phyloP scores from a whole-genome alignment of 805 yeast genomes.

The Teunomyces funiuensis region DNA sequence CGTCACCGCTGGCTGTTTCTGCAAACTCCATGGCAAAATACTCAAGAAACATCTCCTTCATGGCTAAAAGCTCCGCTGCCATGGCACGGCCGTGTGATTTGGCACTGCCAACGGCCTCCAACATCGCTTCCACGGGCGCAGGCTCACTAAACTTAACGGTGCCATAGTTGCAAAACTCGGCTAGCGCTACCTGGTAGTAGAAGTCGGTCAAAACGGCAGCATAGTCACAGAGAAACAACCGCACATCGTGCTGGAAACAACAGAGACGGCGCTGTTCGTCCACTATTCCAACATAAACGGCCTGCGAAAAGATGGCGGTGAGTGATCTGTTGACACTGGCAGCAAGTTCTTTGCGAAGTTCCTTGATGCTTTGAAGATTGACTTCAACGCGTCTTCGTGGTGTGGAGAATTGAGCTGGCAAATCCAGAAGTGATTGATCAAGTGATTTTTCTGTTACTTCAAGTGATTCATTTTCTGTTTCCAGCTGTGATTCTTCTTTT shows the following conservation, averaged over 20 bases:
- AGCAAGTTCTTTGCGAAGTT: slow-evolving; percentile 54
- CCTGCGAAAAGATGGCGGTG: slow-evolving; percentile 66
- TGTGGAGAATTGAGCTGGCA: too few relatives aligned
- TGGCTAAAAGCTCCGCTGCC: slow-evolving; percentile 22
- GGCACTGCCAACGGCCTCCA: slow-evolving; percentile 18
- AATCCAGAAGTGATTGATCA: too few relatives aligned
- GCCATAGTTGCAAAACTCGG: slow-evolving; percentile 85
- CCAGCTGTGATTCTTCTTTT: neutral
- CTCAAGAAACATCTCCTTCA: slow-evolving; percentile 79
- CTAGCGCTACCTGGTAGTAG: slow-evolving; percentile 77
- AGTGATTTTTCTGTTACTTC: slow-evolving; percentile 14
- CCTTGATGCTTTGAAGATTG: slow-evolving; percentile 56
- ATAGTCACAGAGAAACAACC: slow-evolving; percentile 77
- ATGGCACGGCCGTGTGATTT: slow-evolving; percentile 1
- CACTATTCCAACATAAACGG: slow-evolving; percentile 78
- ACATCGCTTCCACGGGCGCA: slow-evolving; percentile 27
- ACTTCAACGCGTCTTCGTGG: too few relatives aligned
- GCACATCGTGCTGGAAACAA: slow-evolving; percentile 83
- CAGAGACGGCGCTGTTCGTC: slow-evolving; percentile 69
- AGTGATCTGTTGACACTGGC: slow-evolving; percentile 47
- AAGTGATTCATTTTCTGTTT: neutral
- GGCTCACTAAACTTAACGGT: slow-evolving; percentile 24
- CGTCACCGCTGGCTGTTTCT: slow-evolving; percentile 19
- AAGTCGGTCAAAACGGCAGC: slow-evolving; percentile 64
- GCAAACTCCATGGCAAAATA: slow-evolving; percentile 63